Evolutionary conservation across 305 asterid species (phyloP).

Genomic region (Fraxinus velutina): DNA sequence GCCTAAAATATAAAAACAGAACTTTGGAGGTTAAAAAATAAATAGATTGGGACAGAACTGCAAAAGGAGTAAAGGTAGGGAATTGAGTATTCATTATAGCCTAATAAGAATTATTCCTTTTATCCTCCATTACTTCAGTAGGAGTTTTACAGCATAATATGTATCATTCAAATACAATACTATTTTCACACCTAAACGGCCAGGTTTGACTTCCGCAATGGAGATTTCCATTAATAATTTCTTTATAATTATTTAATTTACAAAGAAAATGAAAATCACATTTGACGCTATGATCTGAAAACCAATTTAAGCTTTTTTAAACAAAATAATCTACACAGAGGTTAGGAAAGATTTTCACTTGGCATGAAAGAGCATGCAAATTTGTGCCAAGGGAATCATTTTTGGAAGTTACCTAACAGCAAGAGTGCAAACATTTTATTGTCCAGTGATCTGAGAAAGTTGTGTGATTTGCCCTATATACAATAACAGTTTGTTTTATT

Average conservation of each 20-base stretch:
- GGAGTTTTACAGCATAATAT: not conserved
- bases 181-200: not conserved
- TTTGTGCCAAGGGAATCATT: not conserved
- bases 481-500: not conserved
- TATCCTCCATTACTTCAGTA: not conserved
- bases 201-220: not conserved
- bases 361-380: not conserved
- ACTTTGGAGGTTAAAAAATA: not conserved
- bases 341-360: not conserved
- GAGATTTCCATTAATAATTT: not conserved
- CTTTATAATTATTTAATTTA: not conserved
- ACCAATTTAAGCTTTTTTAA: not conserved
- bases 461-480: not conserved
- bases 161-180: not conserved
- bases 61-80: not conserved
- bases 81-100: not conserved
- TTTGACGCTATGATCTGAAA: not conserved
- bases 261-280: not conserved
- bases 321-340: not conserved
- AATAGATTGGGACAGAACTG: not conserved
- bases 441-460: not conserved
- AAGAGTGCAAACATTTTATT: not conserved
- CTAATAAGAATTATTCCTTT: not conserved
- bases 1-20: not conserved
- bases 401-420: not conserved